Base-by-base conservation (phyloP, 1,284 basidiomycete species). In the Amylostereum areolatum region DNA sequence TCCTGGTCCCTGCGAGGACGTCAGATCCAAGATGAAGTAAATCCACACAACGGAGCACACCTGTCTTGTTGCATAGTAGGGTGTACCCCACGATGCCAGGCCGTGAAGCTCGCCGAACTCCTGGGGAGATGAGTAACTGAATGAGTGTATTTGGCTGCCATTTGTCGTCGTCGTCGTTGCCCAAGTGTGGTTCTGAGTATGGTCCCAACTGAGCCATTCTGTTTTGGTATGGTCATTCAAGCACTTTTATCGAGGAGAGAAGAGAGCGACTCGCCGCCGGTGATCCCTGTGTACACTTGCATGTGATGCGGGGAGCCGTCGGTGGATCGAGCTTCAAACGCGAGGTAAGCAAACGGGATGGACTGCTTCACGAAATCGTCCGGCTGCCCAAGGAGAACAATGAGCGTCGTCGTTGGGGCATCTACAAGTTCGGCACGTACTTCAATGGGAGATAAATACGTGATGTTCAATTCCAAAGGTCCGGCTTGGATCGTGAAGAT, bases 261-360 rank as follows among this genome's bases (percentile, higher is more conserved):
- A 37, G 60, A 61, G 46, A 75, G 64, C 30, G 5, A 27, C 52
- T 18, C 34, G 55, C 57, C 54, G 28, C 47, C 47, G 35, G 25
- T 45, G 3, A 52, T 49, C n/a, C 56, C 54, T 5, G 51, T 45
- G 42, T 59, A 59, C 5, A 56, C 32, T 44, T 57, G 56, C 5
- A 57, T 37, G 4, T 41, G 34, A 35, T 59, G 57, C 3, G 35
- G 7, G 2, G 48, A 28, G 5, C 52, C 51, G 35, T 59, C 57
- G 2, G 36, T 49, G 7, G 53, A 51, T n/a, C 18, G 34, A 4
- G 51, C 39, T 2, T 56, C 51, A 3, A 59, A 24, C 28, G 47
- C 44, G 18, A 57, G n/a, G n/a, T 57, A 59, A 7, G 56, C 45
- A 44, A 57, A 54, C 5, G 57, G 54, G 10, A 54, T 56, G 3